These are phyloP conservation scores for Backusella luteola DNA, from an alignment of 192 early-diverging fungal species.

Conservation along the genomic window DNA sequence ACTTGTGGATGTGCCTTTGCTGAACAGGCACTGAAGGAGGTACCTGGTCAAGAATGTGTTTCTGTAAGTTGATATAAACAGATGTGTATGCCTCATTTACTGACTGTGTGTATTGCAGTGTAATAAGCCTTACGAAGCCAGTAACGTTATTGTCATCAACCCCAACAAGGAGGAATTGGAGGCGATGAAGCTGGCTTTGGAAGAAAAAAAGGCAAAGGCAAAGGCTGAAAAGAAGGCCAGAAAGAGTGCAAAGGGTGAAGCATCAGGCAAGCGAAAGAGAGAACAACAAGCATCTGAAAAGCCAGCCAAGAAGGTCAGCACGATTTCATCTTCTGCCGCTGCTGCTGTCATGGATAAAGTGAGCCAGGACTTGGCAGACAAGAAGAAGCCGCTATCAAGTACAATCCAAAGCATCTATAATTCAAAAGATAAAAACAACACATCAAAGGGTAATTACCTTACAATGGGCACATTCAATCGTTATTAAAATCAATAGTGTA, in stretches of 20 bases:
- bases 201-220: conserved; percentile 45
- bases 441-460: conserved; percentile 31
- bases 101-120: conserved; percentile 45
- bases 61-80: conserved; percentile 37
- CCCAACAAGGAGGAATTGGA: conserved; percentile 63
- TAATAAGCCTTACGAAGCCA: conserved; percentile 50
- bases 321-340: conserved; percentile 36
- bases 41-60: conserved; percentile 62
- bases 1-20: conserved; percentile 82
- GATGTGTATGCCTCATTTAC: background rate
- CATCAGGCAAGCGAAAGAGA: conserved; percentile 36
- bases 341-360: conserved; percentile 46
- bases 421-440: conserved; percentile 19
- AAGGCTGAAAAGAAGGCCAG: conserved; percentile 50
- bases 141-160: conserved; percentile 72
- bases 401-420: conserved; percentile 40
- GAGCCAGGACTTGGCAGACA: conserved; percentile 40
- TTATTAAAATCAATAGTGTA: conserved; percentile 15
- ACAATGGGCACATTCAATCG: conserved; percentile 41
- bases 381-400: conserved; percentile 27
- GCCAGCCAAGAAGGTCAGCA: conserved; percentile 12
- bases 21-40: conserved; percentile 71
- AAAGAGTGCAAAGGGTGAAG: conserved; percentile 30
- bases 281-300: conserved; percentile 21
- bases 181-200: conserved; percentile 52